Conservation (phyloP, 352 stramenopile species). For the Pythium dissimile region DNA sequence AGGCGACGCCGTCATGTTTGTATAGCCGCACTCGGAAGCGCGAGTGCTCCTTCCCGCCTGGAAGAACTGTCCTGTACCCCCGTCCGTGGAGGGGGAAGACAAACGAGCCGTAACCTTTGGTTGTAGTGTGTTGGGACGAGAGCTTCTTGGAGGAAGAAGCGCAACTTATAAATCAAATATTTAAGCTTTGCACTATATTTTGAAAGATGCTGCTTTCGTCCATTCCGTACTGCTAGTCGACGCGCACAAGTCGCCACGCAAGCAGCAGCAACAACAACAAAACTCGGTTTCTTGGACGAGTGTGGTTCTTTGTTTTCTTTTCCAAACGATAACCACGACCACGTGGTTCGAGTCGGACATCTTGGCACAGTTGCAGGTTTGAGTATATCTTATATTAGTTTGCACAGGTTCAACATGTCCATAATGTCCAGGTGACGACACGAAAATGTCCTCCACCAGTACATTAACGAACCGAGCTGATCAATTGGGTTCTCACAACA, state of each 20-base stretch:
- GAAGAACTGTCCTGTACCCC: not conserved
- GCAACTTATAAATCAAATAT: constrained; percentile 4
- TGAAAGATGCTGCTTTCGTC: not conserved
- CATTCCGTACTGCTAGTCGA: not conserved
- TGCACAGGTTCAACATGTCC: not conserved
- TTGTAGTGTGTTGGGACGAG: constrained; percentile 7
- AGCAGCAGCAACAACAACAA: not conserved
- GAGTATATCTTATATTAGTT: constrained; percentile 3
- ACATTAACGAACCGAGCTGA: too few species aligned
- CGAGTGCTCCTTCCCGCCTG: not conserved
- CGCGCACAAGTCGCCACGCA: too few species aligned
- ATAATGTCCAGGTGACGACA: too few species aligned
- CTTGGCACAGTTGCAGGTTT: not conserved
- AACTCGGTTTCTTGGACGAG: too few species aligned
- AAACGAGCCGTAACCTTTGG: not conserved
- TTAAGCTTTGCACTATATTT: constrained; percentile 10
- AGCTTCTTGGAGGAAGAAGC: not conserved
- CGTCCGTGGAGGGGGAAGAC: not conserved
- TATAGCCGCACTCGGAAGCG: too few species aligned
- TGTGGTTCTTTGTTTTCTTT: too few species aligned
- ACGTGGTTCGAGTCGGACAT: constrained; percentile 9
- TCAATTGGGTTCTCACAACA: too few species aligned
- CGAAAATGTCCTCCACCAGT: too few species aligned
- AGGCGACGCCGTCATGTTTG: constrained; percentile 22
- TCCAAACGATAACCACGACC: constrained; percentile 17